Evolutionary conservation across 2,329 filamentous ascomycete genomes (phyloP).

Genomic region (Botrytis byssoidea): DNA sequence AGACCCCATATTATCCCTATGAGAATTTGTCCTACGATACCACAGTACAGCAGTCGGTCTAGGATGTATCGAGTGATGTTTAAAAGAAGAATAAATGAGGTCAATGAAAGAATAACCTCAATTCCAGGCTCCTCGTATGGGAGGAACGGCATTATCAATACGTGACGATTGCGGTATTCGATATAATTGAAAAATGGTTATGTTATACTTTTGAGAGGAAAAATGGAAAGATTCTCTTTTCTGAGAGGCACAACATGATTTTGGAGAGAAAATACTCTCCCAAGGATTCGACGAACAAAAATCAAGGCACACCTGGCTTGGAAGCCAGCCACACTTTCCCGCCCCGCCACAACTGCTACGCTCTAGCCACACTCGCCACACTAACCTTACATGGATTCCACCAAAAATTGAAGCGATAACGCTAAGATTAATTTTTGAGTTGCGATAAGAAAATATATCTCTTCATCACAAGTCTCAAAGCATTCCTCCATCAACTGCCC

Average conservation of each 20-base stretch:
- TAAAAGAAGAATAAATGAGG: constrained; percentile 62
- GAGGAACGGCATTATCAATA: constrained; percentile 37
- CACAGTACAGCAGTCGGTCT: constrained; percentile 63
- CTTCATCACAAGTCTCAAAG: constrained; percentile 8
- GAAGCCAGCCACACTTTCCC: not conserved
- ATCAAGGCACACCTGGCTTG: not conserved
- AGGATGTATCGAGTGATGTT: constrained; percentile 58
- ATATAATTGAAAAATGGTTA: not conserved
- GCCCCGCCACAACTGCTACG: not conserved
- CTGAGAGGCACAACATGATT: not conserved
- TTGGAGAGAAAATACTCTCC: not conserved
- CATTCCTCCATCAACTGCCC: not conserved
- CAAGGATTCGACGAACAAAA: not conserved
- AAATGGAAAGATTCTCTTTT: not conserved
- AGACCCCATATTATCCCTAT: constrained; percentile 69
- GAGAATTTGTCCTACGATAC: constrained; percentile 69
- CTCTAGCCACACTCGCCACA: not conserved
- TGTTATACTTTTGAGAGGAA: fast-evolving
- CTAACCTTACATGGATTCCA: not conserved
- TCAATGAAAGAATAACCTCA: constrained; percentile 55
- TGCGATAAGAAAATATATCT: constrained; percentile 21
- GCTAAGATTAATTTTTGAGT: constrained; percentile 20
- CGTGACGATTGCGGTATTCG: too few relatives aligned
- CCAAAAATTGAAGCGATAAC: not conserved
- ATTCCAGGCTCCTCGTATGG: constrained; percentile 65